Conservation (phyloP, 2,329 filamentous ascomycete genomes). For the Amauroascus niger region DNA sequence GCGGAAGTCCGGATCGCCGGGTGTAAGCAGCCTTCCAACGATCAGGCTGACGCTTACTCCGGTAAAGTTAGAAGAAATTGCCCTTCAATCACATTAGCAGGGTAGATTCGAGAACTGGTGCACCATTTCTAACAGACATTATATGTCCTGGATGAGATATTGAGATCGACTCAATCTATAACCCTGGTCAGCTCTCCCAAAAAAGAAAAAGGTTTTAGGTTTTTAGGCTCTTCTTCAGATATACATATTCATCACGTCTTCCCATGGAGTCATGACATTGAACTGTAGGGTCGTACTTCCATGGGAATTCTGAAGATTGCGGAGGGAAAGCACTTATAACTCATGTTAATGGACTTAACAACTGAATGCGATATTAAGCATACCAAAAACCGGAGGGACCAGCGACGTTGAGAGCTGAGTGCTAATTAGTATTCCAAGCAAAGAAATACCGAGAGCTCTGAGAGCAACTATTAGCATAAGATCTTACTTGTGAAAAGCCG, state of each 20-base stretch:
- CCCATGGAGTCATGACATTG: background rate
- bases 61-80: background rate
- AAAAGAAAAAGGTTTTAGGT: background rate
- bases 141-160: conserved; percentile 28
- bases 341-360: background rate
- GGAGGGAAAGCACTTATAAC: conserved; percentile 6
- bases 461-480: background rate
- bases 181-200: background rate
- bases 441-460: background rate
- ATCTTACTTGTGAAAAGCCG: conserved; percentile 29
- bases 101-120: background rate
- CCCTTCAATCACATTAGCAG: background rate
- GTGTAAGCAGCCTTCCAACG: conserved; percentile 7
- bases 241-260: conserved; percentile 15
- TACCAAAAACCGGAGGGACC: conserved; percentile 11
- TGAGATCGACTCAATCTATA: conserved; percentile 30
- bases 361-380: background rate
- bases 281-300: conserved; percentile 8
- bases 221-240: background rate
- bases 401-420: conserved; percentile 14
- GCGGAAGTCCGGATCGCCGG: background rate
- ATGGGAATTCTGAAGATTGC: conserved; percentile 3
- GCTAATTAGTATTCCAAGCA: background rate
- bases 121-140: conserved; percentile 6
- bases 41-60: background rate